A percentile compares a stretch with the other conserved stretches of the same genome.
Conservation (phyloP, 2,329 filamentous ascomycete species). For the Pseudogymnoascus destructans region DNA sequence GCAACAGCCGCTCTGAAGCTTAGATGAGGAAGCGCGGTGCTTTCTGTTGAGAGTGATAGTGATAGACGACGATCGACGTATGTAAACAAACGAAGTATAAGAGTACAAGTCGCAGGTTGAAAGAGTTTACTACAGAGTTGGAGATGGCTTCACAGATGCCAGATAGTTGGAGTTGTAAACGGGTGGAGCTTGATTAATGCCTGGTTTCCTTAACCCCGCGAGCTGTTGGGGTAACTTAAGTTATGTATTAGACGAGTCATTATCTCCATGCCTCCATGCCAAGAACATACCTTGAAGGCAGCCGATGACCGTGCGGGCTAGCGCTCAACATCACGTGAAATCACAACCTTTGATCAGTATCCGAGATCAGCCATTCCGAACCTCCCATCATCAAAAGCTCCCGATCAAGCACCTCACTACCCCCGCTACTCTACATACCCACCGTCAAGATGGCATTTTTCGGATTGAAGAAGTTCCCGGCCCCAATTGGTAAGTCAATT, state of each 20-base stretch:
- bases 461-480: constrained; percentile 66
- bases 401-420: constrained; percentile 23
- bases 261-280: constrained; percentile 5
- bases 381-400: not conserved
- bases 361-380: constrained; percentile 4
- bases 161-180: constrained; percentile 1
- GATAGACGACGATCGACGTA: not conserved
- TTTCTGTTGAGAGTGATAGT: not conserved
- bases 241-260: not conserved
- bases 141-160: not conserved
- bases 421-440: constrained; percentile 29
- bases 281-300: constrained; percentile 4
- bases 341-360: not conserved
- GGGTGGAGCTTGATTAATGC: not conserved
- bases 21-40: not conserved
- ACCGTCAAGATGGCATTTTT: constrained; percentile 60
- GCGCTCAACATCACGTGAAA: constrained; percentile 1
- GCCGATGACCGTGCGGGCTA: not conserved
- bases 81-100: not conserved
- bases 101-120: not conserved
- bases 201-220: not conserved
- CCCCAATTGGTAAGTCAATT: constrained; percentile 59
- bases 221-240: constrained; percentile 5
- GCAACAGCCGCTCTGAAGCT: constrained; percentile 1
- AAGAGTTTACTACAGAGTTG: not conserved